A percentile compares a stretch with the other conserved stretches of the same genome.
phyloP scores from a whole-genome alignment of 2,329 filamentous ascomycete species.

The Coniella lustricola region DNA sequence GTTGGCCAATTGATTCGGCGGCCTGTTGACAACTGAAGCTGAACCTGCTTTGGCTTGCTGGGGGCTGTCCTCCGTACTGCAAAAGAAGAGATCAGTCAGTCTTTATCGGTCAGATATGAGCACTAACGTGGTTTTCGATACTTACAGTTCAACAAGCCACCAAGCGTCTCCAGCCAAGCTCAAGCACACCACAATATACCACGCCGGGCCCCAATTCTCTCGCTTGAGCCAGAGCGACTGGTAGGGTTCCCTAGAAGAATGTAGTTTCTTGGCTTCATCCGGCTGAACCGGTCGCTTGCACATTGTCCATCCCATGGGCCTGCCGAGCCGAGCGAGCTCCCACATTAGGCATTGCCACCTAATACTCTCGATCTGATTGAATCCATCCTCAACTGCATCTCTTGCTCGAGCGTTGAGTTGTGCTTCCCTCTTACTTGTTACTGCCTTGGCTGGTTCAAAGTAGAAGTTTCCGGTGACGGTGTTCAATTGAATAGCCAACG shows the following conservation, averaged over 20 bases:
- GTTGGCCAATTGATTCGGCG: background rate
- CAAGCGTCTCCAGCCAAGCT: conserved; percentile 69
- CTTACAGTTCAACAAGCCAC: conserved; percentile 65
- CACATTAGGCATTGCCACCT: conserved; percentile 56
- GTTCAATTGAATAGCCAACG: conserved; percentile 61
- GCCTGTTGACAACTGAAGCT: background rate
- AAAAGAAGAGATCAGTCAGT: background rate
- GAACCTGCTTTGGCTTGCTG: conserved; percentile 1
- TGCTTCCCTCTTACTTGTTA: conserved; percentile 51
- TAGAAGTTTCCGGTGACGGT: conserved; percentile 71
- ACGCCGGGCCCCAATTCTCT: conserved; percentile 62
- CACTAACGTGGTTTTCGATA: conserved; percentile 14
- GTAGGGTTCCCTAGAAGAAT: conserved; percentile 37
- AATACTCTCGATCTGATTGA: conserved; percentile 51
- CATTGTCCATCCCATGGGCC: conserved; percentile 57
- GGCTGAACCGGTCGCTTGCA: conserved; percentile 40
- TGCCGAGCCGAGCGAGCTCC: conserved; percentile 52
- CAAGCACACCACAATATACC: conserved; percentile 66
- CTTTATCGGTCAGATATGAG: background rate
- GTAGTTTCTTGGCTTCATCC: conserved; percentile 44
- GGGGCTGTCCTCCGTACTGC: background rate
- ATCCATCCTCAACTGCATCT: conserved; percentile 51
- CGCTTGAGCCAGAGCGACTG: conserved; percentile 64
- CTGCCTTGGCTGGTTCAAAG: conserved; percentile 55
- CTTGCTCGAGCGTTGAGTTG: conserved; percentile 53